Percentiles rank a stretch among this genome's conserved stretches.
Conservation (phyloP, 192 early-diverging fungal genomes). For the Podila minutissima region DNA sequence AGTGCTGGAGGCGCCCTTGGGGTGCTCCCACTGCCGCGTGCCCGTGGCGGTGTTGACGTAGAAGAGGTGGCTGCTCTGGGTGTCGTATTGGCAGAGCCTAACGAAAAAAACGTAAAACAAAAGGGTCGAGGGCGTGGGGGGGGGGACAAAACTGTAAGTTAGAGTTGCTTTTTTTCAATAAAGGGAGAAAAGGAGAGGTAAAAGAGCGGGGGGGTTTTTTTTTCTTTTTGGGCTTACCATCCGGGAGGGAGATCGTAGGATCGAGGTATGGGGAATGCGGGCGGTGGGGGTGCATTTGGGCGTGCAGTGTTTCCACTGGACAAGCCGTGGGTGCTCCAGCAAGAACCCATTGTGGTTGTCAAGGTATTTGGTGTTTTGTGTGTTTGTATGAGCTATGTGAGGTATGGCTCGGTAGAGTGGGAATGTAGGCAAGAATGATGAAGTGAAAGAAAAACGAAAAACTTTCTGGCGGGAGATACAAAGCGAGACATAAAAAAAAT, state of each 20-base stretch:
- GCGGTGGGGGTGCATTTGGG: neutral
- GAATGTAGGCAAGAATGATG: no score
- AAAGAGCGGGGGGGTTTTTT: no score
- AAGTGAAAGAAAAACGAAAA: no score
- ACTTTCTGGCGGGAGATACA: no score
- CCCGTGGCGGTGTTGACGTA: conserved; percentile 27
- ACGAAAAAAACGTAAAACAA: no score
- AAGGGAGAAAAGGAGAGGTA: no score
- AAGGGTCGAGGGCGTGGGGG: no score
- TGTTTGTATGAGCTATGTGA: neutral
- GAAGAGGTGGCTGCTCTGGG: conserved; percentile 15
- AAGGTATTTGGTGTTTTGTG: neutral
- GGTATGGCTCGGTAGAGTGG: no score
- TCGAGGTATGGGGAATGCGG: conserved; percentile 13
- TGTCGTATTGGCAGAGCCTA: conserved; percentile 39
- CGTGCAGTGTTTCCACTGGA: neutral
- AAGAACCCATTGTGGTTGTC: conserved; percentile 7
- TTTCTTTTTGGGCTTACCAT: conserved; percentile 30
- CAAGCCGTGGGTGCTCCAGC: neutral
- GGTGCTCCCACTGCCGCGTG: conserved; percentile 30
- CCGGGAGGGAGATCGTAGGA: conserved; percentile 33
- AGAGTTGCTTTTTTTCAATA: neutral
- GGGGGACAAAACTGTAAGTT: neutral
- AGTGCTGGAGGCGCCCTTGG: neutral
- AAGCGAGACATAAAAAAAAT: no score